phyloP scores from a whole-genome alignment of 352 stramenopile species.

The Globisporangium rhizosaccharum region DNA sequence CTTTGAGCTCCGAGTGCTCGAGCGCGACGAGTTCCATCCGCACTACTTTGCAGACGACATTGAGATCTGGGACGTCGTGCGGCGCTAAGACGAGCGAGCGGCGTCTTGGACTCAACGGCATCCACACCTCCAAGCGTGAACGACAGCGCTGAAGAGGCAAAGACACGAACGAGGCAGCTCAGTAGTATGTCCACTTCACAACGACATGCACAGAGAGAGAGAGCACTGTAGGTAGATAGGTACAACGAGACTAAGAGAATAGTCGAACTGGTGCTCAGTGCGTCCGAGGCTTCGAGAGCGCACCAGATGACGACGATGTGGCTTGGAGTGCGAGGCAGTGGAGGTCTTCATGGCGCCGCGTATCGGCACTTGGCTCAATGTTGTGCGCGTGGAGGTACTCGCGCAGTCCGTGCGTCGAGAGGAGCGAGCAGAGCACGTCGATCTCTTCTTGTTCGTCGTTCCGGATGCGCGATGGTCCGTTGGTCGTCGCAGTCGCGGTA shows the following conservation, averaged over 20 bases:
- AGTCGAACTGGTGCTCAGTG: neutral
- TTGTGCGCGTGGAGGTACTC: conserved; percentile 57
- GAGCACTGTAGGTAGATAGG: neutral
- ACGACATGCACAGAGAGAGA: no score
- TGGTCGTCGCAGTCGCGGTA: conserved; percentile 10
- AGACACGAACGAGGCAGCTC: no score
- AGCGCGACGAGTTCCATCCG: conserved; percentile 56
- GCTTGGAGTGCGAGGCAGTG: conserved; percentile 66
- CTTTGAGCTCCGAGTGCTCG: conserved; percentile 52
- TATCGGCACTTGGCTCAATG: conserved; percentile 31
- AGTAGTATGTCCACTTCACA: no score
- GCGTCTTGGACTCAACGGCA: no score
- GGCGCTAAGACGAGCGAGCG: conserved; percentile 1
- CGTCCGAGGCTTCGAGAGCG: neutral
- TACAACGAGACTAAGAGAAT: neutral
- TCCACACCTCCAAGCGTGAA: neutral
- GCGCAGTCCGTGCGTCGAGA: conserved; percentile 70
- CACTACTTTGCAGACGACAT: conserved; percentile 82
- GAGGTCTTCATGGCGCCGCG: conserved; percentile 50
- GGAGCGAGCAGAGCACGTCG: conserved; percentile 75
- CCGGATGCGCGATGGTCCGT: conserved; percentile 1
- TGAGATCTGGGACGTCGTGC: conserved; percentile 79
- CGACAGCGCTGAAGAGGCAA: no score
- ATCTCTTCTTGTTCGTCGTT: conserved; percentile 37
- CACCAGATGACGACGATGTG: neutral